Evolutionary conservation across 306 rosid genomes (phyloP).

Genomic region (Gastrolobium villosum): DNA sequence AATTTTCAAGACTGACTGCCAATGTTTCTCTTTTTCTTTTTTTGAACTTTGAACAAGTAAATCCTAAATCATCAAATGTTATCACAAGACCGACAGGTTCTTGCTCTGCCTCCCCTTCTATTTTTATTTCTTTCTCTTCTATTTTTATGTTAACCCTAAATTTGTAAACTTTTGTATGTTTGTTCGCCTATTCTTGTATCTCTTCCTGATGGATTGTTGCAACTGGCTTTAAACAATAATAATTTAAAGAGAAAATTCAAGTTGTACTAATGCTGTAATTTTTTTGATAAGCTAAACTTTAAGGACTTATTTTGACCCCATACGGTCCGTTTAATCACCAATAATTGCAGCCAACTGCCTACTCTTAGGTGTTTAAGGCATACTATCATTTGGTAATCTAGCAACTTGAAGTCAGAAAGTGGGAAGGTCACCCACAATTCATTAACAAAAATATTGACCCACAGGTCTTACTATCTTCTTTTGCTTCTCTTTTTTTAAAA

Average conservation of each 20-base stretch:
- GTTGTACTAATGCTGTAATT: not conserved
- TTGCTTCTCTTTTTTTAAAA: constrained; percentile 17
- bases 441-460: constrained; percentile 40
- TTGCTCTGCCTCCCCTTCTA: constrained; percentile 4
- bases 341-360: not conserved
- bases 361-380: constrained; percentile 26
- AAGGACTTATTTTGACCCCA: constrained; percentile 24
- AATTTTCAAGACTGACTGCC: not conserved
- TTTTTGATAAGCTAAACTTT: constrained; percentile 10
- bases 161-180: not conserved
- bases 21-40: constrained; percentile 15
- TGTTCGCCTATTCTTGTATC: not conserved
- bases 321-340: not conserved
- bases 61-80: constrained; percentile 19
- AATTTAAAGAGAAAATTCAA: constrained; percentile 18
- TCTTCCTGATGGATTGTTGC: constrained; percentile 5
- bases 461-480: not conserved
- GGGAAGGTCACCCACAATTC: not conserved
- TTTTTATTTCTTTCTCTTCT: constrained; percentile 15
- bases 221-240: not conserved
- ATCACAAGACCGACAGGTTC: not conserved
- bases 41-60: constrained; percentile 1
- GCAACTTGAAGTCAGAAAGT: constrained; percentile 16
- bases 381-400: constrained; percentile 33
- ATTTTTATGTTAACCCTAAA: constrained; percentile 25